Evolutionary conservation across 2,329 filamentous ascomycete genomes (phyloP), one percentile per base, ranked within the genome.

Genomic region (Neobulgaria alba): DNA sequence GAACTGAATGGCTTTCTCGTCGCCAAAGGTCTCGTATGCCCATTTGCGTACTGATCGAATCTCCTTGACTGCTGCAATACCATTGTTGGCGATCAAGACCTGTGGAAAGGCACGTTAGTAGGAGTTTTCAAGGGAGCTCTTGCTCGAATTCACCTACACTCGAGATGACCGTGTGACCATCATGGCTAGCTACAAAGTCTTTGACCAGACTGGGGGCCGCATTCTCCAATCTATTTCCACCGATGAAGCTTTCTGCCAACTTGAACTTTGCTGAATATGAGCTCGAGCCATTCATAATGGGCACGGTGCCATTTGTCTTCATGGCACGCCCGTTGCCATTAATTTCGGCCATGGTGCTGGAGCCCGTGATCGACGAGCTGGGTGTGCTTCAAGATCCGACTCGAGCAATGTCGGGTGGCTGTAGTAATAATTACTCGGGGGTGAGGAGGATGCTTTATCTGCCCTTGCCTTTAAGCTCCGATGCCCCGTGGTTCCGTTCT

Each of bases 21-120:
- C 89, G 69, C 92, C 90, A 63, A 98, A 98, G 5, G 86, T 94
- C 70, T 98, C 92, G 79, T 98, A 98, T 47, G 92, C 92, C 92
- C 92, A 98, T 89, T 96, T 98, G 66, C 92, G 85, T 61, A 98
- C 90, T 45, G 90, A 96, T 65, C 92, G 82, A 63, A 98, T 98
- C 68, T 98, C 92, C 69, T 98, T 98, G 66, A 98, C 92, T 61
- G 92, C 92, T 38, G 92, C 92, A 66, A 98, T 98, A 75, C 92
- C 92, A 71, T 98, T 98, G 74, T 98, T 98, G 63, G 92, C 92
- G 67, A 98, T 98, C 51, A 98, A 76, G 40, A 96, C 88, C 90
- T 96, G 59, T 55, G 41, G 21, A 42, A 43, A 29, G 12, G 26
- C 31, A 23, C n/a, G 9, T 29, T 23, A 35, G 33, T 15, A 10